Evolutionary conservation across 768 basidiomycete genomes (phyloP), one percentile per base, ranked within the genome.

Genomic region (Sarcodon sp.): DNA sequence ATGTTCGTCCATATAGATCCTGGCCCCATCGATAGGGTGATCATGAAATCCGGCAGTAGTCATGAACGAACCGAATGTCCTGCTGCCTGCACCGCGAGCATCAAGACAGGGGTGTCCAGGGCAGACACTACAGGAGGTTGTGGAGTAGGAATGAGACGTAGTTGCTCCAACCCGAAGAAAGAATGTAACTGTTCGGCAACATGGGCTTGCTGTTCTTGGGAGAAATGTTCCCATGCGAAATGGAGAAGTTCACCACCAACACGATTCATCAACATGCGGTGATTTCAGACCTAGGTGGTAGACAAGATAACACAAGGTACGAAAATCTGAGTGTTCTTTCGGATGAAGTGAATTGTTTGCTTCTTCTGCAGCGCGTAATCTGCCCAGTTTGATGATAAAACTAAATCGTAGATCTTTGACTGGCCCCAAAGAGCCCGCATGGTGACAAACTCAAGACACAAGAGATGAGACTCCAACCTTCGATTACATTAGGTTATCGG

Each of bases 241-340:
- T 6, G 11, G n/a, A 52, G 44, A 12, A 38, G 27, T 10, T 38
- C 15, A 2, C 51, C 55, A 1, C 49, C 37, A 12, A 57, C 34
- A 33, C 33, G 41, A 4, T 52, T 35, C 55, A 53, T 54, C 8
- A 51, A 15, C 27, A 57, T 47, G 33, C 16, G 16, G 9, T 33
- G n/a, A 41, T 15, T 33, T n/a, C n/a, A 18, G 27, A 10, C 21
- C 7, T 27, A 8, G 27, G 9, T 32, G 34, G 49, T 35, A 21
- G 51, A 36, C 37, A 48, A 47, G 10, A 45, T 44, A 31, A 56
- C 44, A 9, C 44, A 49, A 8, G 57, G 55, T 2, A 58, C 50
- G 6, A 55, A 55, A 9, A 58, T 49, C 12, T 53, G 46, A 27
- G 57, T 58, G 35, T 56, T 15, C 32, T 48, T 13, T n/a, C 45